These are phyloP conservation scores for Paradendryphiella salina DNA, from an alignment of 2,329 filamentous ascomycete genomes.

Conservation along the genomic window DNA sequence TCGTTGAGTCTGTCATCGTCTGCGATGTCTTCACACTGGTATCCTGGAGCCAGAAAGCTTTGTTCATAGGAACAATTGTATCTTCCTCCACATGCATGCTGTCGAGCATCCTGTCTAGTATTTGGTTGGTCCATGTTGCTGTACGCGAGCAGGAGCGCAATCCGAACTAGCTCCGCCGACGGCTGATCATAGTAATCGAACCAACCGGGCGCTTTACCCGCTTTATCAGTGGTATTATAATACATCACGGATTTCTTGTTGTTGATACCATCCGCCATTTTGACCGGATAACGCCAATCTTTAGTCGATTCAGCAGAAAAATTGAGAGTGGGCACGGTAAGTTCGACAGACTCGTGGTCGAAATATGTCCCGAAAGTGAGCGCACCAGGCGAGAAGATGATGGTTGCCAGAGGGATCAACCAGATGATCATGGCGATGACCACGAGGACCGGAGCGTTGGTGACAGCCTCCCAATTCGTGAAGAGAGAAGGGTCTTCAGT, in stretches of 20 bases:
- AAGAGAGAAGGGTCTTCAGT: conserved; percentile 43
- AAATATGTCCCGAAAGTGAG: conserved; percentile 43
- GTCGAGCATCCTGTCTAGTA: conserved; percentile 35
- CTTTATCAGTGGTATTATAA: conserved; percentile 42
- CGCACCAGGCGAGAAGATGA: conserved; percentile 46
- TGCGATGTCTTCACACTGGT: conserved; percentile 39
- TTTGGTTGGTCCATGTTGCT: conserved; percentile 36
- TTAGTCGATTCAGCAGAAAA: conserved; percentile 40
- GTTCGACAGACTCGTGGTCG: conserved; percentile 17
- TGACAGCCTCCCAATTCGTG: conserved; percentile 39
- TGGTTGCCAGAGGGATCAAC: conserved; percentile 44
- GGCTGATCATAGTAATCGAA: conserved; percentile 47
- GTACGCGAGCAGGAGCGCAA: conserved; percentile 39
- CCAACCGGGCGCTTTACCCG: conserved; percentile 22
- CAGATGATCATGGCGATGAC: conserved; percentile 39
- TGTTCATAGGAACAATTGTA: conserved; percentile 44
- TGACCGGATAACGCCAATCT: conserved; percentile 38
- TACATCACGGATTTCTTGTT: conserved; percentile 38
- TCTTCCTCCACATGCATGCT: conserved; percentile 42
- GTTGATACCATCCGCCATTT: conserved; percentile 22
- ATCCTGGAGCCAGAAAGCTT: conserved; percentile 37
- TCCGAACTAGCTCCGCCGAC: conserved; percentile 32
- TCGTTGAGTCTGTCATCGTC: conserved; percentile 26
- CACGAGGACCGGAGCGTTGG: conserved; percentile 32
- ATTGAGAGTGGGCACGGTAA: conserved; percentile 33